Conservation (phyloP, 2,329 filamentous ascomycete genomes). For the Aspergillus arachidicola region DNA sequence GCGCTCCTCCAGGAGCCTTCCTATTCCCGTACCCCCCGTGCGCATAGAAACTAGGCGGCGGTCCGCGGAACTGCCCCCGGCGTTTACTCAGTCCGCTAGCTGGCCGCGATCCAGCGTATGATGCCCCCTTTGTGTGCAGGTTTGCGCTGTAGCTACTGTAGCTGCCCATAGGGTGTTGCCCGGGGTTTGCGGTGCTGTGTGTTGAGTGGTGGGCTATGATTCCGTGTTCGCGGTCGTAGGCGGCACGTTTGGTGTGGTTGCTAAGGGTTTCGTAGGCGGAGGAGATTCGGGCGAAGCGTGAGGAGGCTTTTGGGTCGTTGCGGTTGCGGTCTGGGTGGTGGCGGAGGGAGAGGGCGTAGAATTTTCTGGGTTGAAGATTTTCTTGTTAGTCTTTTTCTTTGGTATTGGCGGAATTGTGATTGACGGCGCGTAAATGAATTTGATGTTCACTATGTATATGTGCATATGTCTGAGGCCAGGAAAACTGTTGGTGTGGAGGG, state of each 20-base stretch:
- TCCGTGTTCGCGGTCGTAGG: conserved; percentile 70
- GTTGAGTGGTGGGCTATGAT: conserved; percentile 38
- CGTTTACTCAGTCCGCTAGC: conserved; percentile 80
- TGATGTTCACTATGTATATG: background rate
- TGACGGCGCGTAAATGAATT: too few relatives aligned
- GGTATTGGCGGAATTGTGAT: background rate
- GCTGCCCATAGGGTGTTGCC: conserved; percentile 53
- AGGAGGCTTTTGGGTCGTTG: conserved; percentile 68
- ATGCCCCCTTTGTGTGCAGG: conserved; percentile 35
- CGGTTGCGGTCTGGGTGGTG: conserved; percentile 94
- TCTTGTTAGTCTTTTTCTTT: background rate
- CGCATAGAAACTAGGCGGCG: conserved; percentile 86
- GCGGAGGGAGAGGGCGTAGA: conserved; percentile 87
- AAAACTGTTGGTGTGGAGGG: conserved; percentile 6
- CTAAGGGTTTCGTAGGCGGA: conserved; percentile 81
- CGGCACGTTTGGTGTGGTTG: conserved; percentile 70
- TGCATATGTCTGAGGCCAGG: background rate
- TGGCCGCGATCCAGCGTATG: conserved; percentile 64
- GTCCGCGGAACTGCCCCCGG: conserved; percentile 75
- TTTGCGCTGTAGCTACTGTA: conserved; percentile 53
- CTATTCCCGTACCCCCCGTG: conserved; percentile 73
- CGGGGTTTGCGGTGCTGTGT: conserved; percentile 32
- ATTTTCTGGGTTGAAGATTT: conserved; percentile 52
- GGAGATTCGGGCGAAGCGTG: conserved; percentile 79
- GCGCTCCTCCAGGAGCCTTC: conserved; percentile 12